Evolutionary conservation across 2,329 filamentous ascomycete species (phyloP), one percentile per base, ranked within the genome.

Genomic region (Tolypocladium nubicola): DNA sequence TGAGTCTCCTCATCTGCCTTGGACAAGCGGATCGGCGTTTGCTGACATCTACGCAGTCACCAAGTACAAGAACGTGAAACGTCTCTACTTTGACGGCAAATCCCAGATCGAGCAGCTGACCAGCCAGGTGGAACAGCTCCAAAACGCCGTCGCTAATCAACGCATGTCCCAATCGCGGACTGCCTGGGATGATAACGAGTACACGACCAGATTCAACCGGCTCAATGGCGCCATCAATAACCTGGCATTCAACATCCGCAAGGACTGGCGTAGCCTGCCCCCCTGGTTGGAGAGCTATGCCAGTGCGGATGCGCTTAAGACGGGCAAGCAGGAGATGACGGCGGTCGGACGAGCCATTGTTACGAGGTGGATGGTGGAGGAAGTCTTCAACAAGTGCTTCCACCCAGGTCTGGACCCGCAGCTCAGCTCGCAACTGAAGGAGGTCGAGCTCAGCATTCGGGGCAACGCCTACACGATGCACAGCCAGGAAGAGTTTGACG

Each of bases 1-100:
- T 84, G 76, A 61, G 77, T 71, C 41, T 58, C 59, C 59, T 33
- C 16, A 30, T 52, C 59, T 49, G 21, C 19, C 13, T 23, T 6
- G 14, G 19, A 11, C 16, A 1, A 10, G 23, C 16, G 19, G 9
- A 19, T n/a, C 4, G 23, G 16, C 21, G 39, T 30, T n/a, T 43
- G 43, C 55, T 53, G 60, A 58, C 38, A 45, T 56, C 26, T 66
- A 21, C 67, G 55, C 62, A 96, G 92, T 94, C 67, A 85, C 84
- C 63, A 99, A 99, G 76, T 99, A 99, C 71, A 95, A 95, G 71
- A 96, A 97, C 69, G 93, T 99, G 58, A 99, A 99, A 77, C 86
- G 91, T 57, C 89, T 97, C 66, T 99, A 97, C 70, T 97, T 97
- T 71, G 94, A 97, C 62, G 91, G 93, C 68, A 94, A 96, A 69